phyloP scores from a whole-genome alignment of 805 yeast species.

The Candida pseudofarinosa region DNA sequence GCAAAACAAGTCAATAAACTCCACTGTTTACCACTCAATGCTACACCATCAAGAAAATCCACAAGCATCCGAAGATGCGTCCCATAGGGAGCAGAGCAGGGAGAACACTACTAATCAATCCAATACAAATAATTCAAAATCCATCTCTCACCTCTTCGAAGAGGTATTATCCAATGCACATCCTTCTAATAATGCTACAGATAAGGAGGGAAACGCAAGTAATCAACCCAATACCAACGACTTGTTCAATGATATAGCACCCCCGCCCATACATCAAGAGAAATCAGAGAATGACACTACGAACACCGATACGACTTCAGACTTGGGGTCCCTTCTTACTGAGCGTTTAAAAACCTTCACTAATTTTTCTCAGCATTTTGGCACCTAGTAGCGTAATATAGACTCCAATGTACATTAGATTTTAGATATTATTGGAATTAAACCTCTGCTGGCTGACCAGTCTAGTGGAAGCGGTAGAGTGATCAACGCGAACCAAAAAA shows the following conservation, averaged over 20 bases:
- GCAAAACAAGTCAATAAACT: slow-evolving; percentile 18
- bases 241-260: slow-evolving; percentile 6
- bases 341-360: slow-evolving; percentile 20
- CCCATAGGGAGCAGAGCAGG: not conserved
- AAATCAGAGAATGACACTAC: slow-evolving; percentile 2
- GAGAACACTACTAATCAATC: slow-evolving; percentile 13
- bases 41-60: slow-evolving; percentile 6
- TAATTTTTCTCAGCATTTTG: slow-evolving; percentile 4
- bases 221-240: slow-evolving; percentile 4
- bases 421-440: too few relatives aligned
- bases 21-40: slow-evolving; percentile 31
- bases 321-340: slow-evolving; percentile 18
- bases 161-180: slow-evolving; percentile 16
- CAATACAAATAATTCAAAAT: slow-evolving; percentile 19
- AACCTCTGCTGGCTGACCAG: too few relatives aligned
- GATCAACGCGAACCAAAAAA: too few relatives aligned
- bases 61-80: slow-evolving; percentile 5
- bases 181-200: not conserved
- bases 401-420: not conserved
- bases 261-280: slow-evolving; percentile 1
- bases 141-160: slow-evolving; percentile 31
- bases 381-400: not conserved
- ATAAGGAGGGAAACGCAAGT: slow-evolving; percentile 1
- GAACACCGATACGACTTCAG: slow-evolving; percentile 17
- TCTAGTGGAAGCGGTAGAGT: too few relatives aligned